Conservation (phyloP, 2,329 filamentous ascomycete species). For the Blumeriella jaapii region DNA sequence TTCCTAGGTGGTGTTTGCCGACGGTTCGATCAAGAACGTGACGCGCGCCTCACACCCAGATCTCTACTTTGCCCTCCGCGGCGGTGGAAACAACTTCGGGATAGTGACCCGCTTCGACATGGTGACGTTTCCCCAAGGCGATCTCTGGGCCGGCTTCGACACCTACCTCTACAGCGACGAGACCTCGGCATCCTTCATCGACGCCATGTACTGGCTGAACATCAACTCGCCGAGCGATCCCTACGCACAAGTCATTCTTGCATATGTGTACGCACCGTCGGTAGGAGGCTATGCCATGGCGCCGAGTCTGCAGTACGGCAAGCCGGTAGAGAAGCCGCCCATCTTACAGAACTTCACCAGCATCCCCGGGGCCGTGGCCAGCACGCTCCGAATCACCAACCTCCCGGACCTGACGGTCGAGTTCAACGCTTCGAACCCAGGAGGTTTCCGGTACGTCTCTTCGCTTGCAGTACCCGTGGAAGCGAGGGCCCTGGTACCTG, state of each 20-base stretch:
- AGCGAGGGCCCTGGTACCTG: too few relatives aligned
- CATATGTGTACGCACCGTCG: constrained; percentile 9
- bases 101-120: constrained; percentile 25
- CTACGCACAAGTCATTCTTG: constrained; percentile 13
- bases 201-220: constrained; percentile 12
- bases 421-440: constrained; percentile 16
- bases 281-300: constrained; percentile 5
- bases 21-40: constrained; percentile 27
- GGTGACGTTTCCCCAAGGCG: constrained; percentile 26
- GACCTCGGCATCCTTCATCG: constrained; percentile 7
- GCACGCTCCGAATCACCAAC: constrained; percentile 12
- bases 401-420: constrained; percentile 14
- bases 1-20: constrained; percentile 21
- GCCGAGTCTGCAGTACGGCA: constrained; percentile 13
- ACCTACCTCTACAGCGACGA: constrained; percentile 7
- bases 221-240: constrained; percentile 10
- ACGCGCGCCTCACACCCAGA: constrained; percentile 30
- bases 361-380: constrained; percentile 9
- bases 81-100: constrained; percentile 27
- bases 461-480: background rate
- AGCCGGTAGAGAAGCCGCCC: constrained; percentile 13
- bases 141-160: constrained; percentile 12
- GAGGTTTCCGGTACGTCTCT: constrained; percentile 14
- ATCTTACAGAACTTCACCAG: constrained; percentile 14
- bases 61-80: constrained; percentile 27